phyloP scores from a whole-genome alignment of 2,329 filamentous ascomycete genomes.

The Arthrobotrys musiformis region DNA sequence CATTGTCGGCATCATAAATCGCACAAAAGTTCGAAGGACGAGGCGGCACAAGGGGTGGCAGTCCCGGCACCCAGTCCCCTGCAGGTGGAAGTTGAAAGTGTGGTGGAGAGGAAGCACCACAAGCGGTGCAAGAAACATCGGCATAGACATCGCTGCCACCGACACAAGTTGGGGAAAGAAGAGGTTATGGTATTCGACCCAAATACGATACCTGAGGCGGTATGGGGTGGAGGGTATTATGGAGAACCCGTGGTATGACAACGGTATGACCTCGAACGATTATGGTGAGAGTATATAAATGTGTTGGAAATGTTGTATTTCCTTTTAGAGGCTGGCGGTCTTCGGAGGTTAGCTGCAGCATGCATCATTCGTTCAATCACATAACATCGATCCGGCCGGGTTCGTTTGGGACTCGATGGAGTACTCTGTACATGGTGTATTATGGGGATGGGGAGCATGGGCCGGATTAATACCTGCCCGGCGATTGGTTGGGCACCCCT shows the following conservation, averaged over 20 bases:
- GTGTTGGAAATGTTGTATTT: slow-evolving; percentile 9
- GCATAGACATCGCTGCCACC: slow-evolving; percentile 9
- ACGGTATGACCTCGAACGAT: slow-evolving; percentile 1
- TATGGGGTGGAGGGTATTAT: slow-evolving; percentile 4
- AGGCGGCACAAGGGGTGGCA: not conserved
- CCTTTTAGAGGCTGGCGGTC: not conserved
- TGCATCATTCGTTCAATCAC: not conserved
- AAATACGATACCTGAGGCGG: not conserved
- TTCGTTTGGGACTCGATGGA: not conserved
- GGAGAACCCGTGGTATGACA: not conserved
- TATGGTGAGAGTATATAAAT: no score
- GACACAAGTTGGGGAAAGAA: not conserved
- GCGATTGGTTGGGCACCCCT: slow-evolving; percentile 1
- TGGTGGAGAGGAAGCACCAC: not conserved
- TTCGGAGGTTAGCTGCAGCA: not conserved
- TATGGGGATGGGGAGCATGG: not conserved
- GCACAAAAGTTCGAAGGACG: not conserved
- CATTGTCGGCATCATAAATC: not conserved
- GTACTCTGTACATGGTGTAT: not conserved
- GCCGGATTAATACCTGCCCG: slow-evolving; percentile 13
- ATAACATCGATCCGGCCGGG: not conserved
- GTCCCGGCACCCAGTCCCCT: not conserved
- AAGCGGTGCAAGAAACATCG: slow-evolving; percentile 24
- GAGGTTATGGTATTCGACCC: not conserved
- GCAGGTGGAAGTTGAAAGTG: not conserved